Evolutionary conservation across 2,329 filamentous ascomycete genomes (phyloP).

Genomic region (Fusarium papillatum): DNA sequence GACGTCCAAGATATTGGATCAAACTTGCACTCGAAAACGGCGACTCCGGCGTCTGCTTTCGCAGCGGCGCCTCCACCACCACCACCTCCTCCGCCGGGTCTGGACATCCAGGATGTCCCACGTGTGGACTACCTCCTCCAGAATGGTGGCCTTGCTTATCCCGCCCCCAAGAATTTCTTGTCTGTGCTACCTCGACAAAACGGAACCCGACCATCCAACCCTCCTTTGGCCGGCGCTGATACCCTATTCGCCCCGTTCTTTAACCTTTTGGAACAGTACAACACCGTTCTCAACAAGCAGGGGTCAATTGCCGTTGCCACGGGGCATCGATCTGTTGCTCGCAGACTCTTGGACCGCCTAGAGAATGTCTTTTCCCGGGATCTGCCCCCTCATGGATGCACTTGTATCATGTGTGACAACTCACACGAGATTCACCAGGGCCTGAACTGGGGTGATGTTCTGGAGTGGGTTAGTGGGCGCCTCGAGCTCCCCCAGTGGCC

Average conservation of each 20-base stretch:
- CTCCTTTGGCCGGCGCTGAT: slow-evolving; percentile 76
- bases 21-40: slow-evolving; percentile 52
- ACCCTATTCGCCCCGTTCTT: slow-evolving; percentile 87
- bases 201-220: slow-evolving; percentile 71
- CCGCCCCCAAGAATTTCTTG: slow-evolving; percentile 81
- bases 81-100: slow-evolving; percentile 81
- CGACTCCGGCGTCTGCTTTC: slow-evolving; percentile 51
- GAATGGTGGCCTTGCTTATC: slow-evolving; percentile 83
- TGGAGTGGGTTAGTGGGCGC: slow-evolving; percentile 92
- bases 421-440: slow-evolving; percentile 75
- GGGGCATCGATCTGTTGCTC: slow-evolving; percentile 94
- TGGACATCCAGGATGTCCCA: slow-evolving; percentile 78
- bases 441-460: slow-evolving; percentile 94
- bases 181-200: slow-evolving; percentile 71
- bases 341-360: slow-evolving; percentile 88
- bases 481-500: slow-evolving; percentile 91
- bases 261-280: slow-evolving; percentile 88
- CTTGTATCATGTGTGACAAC: slow-evolving; percentile 85
- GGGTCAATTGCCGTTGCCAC: slow-evolving; percentile 96
- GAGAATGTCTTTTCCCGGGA: slow-evolving; percentile 96
- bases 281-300: slow-evolving; percentile 82
- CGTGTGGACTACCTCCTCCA: slow-evolving; percentile 94
- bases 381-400: slow-evolving; percentile 87
- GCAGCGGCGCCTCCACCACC: slow-evolving; percentile 64
- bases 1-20: slow-evolving; percentile 53